Base-by-base conservation (phyloP, 116 monocot species). In the Zostera marina region DNA sequence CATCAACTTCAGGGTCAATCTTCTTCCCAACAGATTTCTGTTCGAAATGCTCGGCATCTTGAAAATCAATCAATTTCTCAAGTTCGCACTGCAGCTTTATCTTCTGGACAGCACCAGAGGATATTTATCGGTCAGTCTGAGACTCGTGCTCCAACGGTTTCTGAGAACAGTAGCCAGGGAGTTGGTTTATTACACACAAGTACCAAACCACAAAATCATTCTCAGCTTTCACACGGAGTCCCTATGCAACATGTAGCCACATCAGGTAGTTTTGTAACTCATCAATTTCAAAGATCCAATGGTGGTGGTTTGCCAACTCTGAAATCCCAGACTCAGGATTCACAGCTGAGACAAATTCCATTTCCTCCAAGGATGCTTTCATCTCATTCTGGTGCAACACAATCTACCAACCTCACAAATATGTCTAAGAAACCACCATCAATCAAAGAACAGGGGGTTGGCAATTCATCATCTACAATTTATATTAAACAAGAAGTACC, bases 401-500 rank as follows among this genome's bases (percentile, higher is more conserved):
- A 71, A 46, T 58, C 74, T 38, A 44, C 59, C 56, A 76, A 56
- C 47, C 46, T 68, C 20, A 22, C 67, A 41, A 74, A 70, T 56
- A 42, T 63, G 43, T 66, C 72, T 10, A 79, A 73, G 26, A 88
- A 76, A 48, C 26, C 60, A 57, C 52, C 63, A 53, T 49, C 59
- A 67, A 72, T 44, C 60, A 79, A 79, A 41, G 89, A 84, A 39
- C 81, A 78, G 43, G 64, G 53, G 52, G 46, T 46, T 53, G 66
- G 40, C 63, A 32, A 62, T 71, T 63, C 76, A 56, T 54, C 72
- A 39, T 51, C 79, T 46, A 61, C 64, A 47, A 44, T 72, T 59
- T 59, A 67, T 63, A 72, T 72, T 7, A 87, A 84, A 58, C 78
- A 76, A 63, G 88, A 79, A 74, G 65, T 65, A 53, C 41, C 38